Conservation (phyloP, 805 yeast genomes). For the Starmerella bombi region DNA sequence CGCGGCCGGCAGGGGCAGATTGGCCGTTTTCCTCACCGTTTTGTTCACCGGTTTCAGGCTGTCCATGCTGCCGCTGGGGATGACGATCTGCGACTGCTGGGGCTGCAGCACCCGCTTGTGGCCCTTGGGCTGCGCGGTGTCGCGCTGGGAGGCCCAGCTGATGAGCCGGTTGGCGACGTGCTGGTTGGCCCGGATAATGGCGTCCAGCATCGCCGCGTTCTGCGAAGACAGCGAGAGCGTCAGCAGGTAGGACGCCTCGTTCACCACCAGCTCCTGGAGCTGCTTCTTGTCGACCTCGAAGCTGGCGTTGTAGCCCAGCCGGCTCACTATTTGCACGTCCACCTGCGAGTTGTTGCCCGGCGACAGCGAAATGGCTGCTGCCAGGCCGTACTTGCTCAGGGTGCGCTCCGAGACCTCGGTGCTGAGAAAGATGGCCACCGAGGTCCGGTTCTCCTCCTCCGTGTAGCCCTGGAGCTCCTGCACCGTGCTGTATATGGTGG, state of each 20-base stretch:
- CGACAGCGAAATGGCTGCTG: slow-evolving; percentile 36
- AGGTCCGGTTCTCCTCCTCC: slow-evolving; percentile 35
- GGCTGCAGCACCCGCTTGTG: neutral
- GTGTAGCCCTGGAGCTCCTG: slow-evolving; percentile 29
- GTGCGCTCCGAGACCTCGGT: slow-evolving; percentile 23
- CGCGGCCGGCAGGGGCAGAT: neutral
- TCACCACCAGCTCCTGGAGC: slow-evolving; percentile 30
- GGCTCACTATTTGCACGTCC: slow-evolving; percentile 19
- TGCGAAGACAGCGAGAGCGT: slow-evolving; percentile 28
- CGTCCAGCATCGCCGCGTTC: slow-evolving; percentile 25
- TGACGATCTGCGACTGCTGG: neutral
- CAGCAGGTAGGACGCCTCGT: slow-evolving; percentile 30
- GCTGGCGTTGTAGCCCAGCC: slow-evolving; percentile 20
- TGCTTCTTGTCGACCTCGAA: slow-evolving; percentile 25
- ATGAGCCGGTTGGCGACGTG: slow-evolving; percentile 18
- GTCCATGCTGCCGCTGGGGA: neutral
- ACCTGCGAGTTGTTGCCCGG: slow-evolving; percentile 26
- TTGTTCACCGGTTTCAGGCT: neutral
- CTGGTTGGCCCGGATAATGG: slow-evolving; percentile 27
- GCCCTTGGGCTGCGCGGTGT: slow-evolving; percentile 7
- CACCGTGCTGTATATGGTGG: slow-evolving; percentile 26
- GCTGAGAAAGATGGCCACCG: slow-evolving; percentile 55
- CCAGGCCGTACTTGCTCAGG: slow-evolving; percentile 30
- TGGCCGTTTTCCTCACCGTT: neutral
- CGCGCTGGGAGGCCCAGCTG: slow-evolving; percentile 22